Evolutionary conservation across 2,329 filamentous ascomycete genomes (phyloP), one percentile per base, ranked within the genome.

Genomic region (Fusarium illudens): DNA sequence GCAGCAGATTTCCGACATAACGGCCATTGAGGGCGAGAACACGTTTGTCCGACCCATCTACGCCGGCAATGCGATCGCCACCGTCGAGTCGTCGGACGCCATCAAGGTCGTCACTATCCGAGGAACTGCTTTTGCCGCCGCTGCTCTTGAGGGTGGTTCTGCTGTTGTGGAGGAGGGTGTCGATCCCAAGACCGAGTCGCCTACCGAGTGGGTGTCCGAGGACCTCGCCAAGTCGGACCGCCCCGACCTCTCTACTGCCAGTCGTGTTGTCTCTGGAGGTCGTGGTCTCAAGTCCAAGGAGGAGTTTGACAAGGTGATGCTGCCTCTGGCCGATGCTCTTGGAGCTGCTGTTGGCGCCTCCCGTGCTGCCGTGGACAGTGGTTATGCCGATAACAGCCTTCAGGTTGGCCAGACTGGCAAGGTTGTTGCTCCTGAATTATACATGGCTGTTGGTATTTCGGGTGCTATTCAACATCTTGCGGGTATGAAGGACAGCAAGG

Each of bases 401-500:
- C 96, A 99, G 82, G 95, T 99, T 70, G 96, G 96, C 46, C 96
- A 99, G 85, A 99, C 96, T 13, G 96, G 96, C 75, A 99, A 99
- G 87, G 97, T 98, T 66, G 95, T 99, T 57, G 96, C 96, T 48
- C 96, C 96, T 62, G 91, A 99, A 80, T 84, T 99, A 64, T 99
- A 99, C 79, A 86, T 99, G 72, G 96, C 94, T 56, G 94, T 95
- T 12, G 96, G 96, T 76, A 98, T 99, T 73, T 97, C 93, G 9
- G 96, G 96, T 56, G 96, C 96, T 20, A 99, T 99, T 73, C 96
- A 99, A 83, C 96, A 99, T 84, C 81, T 99, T 81, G 96, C 96
- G 30, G 96, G 96, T 77, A 99, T 99, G 96, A 99, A 99, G 87
- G 96, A 99, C 78, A 97, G 94, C 84, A 99, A 99, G 84, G 96